Evolutionary conservation across 75 land plant genomes (phyloP), one percentile per base, ranked within the genome.

Genomic region (Ceratopteris richardii): DNA sequence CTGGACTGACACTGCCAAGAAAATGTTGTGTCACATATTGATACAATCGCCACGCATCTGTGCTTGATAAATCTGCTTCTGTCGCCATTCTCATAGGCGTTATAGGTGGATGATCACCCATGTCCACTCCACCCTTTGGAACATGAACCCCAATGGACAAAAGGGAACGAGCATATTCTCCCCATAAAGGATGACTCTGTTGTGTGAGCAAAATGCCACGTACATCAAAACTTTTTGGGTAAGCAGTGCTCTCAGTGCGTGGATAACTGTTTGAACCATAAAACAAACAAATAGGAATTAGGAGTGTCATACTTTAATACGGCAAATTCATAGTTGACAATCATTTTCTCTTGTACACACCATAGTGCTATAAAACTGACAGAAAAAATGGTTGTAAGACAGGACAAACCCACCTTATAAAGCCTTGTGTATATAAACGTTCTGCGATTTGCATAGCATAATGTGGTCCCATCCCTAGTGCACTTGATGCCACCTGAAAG

Each of bases 91-190:
- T 58, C 87, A 89, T 82, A 54, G 98, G 98, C 20, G 98, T 93
- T 50, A 93, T 89, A 25, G 98, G 98, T 62, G 98, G 98, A 62
- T 93, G 98, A 44, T 93, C 98, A 54, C 98, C 98, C 24, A 76
- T 96, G 75, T 93, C 90, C 26, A 72, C 71, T 63, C 98, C 98
- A 14, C 63, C 41, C 30, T 74, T 73, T 57, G 98, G 92, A 62
- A 79, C 78, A 47, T 62, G 68, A 66, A 63, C 68, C 17, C 96
- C 98, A 56, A 58, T 57, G 44, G 58, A 41, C 42, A 93, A 72
- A 4, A 93, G 69, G 29, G 69, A 57, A 1, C 51, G 51, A 12
- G 77, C 90, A 71, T 82, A 72, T 61, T 67, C 71, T 31, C 96
- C 98, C 90, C 86, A 89, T 26, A 59, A 29, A 22, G 98, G 82